Evolutionary conservation across 345 rosid species (phyloP).

Genomic region (Linum lewisii): DNA sequence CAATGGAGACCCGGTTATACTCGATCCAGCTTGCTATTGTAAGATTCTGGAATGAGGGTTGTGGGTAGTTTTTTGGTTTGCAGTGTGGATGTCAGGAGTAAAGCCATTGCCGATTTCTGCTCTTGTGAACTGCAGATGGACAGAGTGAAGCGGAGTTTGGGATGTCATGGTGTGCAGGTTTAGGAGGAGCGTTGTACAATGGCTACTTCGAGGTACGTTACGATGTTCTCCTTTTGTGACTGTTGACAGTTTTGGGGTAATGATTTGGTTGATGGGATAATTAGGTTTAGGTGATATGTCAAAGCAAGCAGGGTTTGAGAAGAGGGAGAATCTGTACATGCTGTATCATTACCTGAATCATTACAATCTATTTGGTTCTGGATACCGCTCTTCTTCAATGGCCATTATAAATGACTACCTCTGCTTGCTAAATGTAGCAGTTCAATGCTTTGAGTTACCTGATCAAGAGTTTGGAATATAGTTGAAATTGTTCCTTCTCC

Average conservation of each 20-base stretch:
- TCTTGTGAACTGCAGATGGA: constrained; percentile 43
- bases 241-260: too few species aligned
- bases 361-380: constrained; percentile 84
- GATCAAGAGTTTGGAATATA: too few species aligned
- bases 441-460: too few species aligned
- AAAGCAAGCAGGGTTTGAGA: constrained; percentile 69
- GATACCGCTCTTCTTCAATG: constrained; percentile 74
- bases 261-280: too few species aligned
- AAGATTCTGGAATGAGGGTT: constrained; percentile 8
- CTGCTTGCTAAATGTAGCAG: constrained; percentile 37
- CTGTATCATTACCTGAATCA: constrained; percentile 90
- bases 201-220: constrained; percentile 76
- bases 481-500: too few species aligned
- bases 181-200: constrained; percentile 68
- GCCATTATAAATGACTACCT: constrained; percentile 67
- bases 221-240: too few species aligned
- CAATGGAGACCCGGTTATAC: constrained; percentile 77
- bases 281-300: too few species aligned
- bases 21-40: constrained; percentile 97
- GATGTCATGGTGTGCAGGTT: constrained; percentile 97
- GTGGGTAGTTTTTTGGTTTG: too few species aligned
- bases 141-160: constrained; percentile 94
- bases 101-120: neutral
- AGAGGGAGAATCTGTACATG: constrained; percentile 65
- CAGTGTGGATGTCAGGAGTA: neutral